These are phyloP conservation scores for Coemansia sp. DNA, from an alignment of 192 early-diverging fungal species.

Conservation along the genomic window DNA sequence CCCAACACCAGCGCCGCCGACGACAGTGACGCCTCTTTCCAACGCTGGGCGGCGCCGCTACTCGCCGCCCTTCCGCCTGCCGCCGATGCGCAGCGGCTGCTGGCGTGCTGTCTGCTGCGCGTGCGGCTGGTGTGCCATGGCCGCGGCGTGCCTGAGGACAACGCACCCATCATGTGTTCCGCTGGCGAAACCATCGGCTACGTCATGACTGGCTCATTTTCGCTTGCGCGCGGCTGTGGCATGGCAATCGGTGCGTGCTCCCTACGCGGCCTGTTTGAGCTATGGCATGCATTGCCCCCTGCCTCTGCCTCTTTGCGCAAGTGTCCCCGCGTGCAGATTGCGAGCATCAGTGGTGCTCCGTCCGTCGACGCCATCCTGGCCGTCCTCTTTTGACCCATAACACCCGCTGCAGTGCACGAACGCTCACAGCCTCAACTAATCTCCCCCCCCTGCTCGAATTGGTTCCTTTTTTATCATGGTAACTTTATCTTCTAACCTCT, in stretches of 20 bases:
- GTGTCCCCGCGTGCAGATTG: slow-evolving; percentile 11
- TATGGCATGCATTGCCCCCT: slow-evolving; percentile 4
- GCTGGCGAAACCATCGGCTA: slow-evolving; percentile 29
- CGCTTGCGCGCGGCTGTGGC: slow-evolving; percentile 50
- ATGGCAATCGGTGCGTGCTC: slow-evolving; percentile 54
- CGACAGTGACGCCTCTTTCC: slow-evolving; percentile 1
- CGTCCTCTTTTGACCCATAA: slow-evolving; percentile 19
- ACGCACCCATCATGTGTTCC: slow-evolving; percentile 28
- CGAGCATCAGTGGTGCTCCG: slow-evolving; percentile 37
- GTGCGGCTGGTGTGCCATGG: slow-evolving; percentile 41
- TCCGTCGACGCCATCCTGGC: slow-evolving; percentile 20
- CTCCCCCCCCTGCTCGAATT: not conserved
- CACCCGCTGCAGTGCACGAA: not conserved
- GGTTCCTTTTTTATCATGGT: not conserved
- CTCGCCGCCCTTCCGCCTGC: slow-evolving; percentile 5
- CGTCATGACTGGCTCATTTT: slow-evolving; percentile 47
- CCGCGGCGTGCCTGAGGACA: slow-evolving; percentile 40
- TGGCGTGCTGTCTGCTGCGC: slow-evolving; percentile 38
- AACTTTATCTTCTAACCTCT: not conserved
- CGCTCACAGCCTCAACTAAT: not conserved
- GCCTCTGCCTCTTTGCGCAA: not conserved
- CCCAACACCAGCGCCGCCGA: not conserved
- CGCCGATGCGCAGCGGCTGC: slow-evolving; percentile 1
- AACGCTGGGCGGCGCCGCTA: slow-evolving; percentile 37
- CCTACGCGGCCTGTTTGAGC: slow-evolving; percentile 33